Evolutionary conservation across 1,139 yeast genomes (phyloP).

Genomic region (Taphrina flavorubra): DNA sequence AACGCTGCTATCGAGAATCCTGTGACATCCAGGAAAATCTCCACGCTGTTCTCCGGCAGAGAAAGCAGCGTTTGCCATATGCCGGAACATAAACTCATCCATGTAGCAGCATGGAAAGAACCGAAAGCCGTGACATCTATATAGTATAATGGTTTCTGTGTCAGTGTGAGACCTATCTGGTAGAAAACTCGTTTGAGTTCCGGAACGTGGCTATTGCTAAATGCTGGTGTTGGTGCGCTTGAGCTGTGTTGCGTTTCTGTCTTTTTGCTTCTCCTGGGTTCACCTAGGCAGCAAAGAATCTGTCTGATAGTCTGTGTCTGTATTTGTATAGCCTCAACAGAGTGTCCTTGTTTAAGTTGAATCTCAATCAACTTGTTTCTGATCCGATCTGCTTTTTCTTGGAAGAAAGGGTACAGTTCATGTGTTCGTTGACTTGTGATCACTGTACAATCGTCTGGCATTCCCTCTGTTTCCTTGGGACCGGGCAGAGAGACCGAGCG

Average conservation of each 20-base stretch:
- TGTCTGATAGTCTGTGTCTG: neutral
- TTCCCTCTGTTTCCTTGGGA: neutral
- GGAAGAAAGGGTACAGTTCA: conserved; percentile 7
- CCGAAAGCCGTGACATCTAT: conserved; percentile 1
- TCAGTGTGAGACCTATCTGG: conserved; percentile 12
- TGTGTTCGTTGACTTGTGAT: neutral
- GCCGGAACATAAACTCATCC: conserved; percentile 9
- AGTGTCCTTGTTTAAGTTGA: conserved; percentile 2
- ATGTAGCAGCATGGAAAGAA: conserved; percentile 13
- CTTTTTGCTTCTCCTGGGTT: neutral
- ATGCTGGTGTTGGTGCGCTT: neutral
- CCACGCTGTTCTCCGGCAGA: neutral
- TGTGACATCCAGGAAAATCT: conserved; percentile 12
- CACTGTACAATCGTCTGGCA: too few relatives aligned
- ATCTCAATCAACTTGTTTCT: conserved; percentile 18
- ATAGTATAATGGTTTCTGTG: conserved; percentile 10
- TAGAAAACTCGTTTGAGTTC: conserved; percentile 1
- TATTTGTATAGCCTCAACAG: neutral
- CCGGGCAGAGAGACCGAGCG: neutral
- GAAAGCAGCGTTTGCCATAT: conserved; percentile 4
- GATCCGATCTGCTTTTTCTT: conserved; percentile 10
- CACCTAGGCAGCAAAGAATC: conserved; percentile 14
- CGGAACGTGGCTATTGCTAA: neutral
- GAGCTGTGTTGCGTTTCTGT: neutral
- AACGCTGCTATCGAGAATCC: neutral